Base-by-base conservation (phyloP, 257 asterid genomes). In the Gentiana macrophylla region DNA sequence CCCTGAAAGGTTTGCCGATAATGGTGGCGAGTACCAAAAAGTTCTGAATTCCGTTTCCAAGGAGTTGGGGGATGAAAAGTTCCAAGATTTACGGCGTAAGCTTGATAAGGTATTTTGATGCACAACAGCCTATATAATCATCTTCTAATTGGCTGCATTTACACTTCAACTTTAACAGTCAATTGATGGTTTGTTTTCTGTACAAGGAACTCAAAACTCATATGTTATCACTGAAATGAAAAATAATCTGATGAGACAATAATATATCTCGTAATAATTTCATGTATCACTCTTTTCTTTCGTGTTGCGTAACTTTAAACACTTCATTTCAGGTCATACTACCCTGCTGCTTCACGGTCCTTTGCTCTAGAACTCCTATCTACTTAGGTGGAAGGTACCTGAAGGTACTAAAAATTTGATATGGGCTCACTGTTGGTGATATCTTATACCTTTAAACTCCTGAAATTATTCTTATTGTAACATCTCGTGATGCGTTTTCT, bases 331-430 rank as follows among this genome's bases (percentile, higher is more conserved):
- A 89, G 97, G 88, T 72, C 46, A 68, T 64, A 56, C 73, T 45
- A 57, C 79, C 86, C 67, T 78, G 85, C 73, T 69, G 63, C 69
- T 64, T 86, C 86, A 59, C 54, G 56, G 57, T 77, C 64, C 84
- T 69, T 55, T 79, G 80, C 71, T 69, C 62, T 74, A 80, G 94
- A 68, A 72, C 78, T 76, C 77, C 96, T 47, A 61, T 85, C 59
- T 91, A 74, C 57, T 68, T 91, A 49, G 98, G 98, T 55, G 98
- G 98, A 68, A 79, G 98, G 80, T 91, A 91, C 71, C 92, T 91
- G 55, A 91, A 87, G 98, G 98, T 91, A 68, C 66, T 53, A 5
- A 38, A 41, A 12, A 34, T 47, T 66, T 49, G 52, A 9, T 46
- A 55, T 3, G 11, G 35, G 50, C 24, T 15, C 24, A 15, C 24